Conservation (phyloP, 1,139 yeast species). For the Yamadazyma taylorii region DNA sequence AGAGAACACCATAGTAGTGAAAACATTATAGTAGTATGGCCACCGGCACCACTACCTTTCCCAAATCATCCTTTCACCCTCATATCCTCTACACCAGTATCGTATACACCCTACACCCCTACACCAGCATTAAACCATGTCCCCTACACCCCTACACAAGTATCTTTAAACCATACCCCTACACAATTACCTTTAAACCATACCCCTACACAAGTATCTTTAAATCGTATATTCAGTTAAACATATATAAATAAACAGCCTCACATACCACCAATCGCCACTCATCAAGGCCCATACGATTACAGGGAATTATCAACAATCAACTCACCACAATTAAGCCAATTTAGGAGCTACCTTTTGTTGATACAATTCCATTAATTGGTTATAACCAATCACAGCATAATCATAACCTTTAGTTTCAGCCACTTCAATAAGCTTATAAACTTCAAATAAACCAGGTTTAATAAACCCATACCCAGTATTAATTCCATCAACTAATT, state of each 20-base stretch:
- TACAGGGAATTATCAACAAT: too few relatives aligned
- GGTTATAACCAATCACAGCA: constrained; percentile 16
- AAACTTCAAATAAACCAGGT: constrained; percentile 31
- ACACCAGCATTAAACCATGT: too few relatives aligned
- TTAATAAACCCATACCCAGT: constrained; percentile 20
- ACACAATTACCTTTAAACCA: too few relatives aligned
- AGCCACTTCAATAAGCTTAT: constrained; percentile 31
- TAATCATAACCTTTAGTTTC: constrained; percentile 29
- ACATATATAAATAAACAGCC: constrained; percentile 2
- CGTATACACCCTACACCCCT: too few relatives aligned
- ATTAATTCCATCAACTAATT: constrained; percentile 21
- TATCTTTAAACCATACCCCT: too few relatives aligned
- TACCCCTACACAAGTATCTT: too few relatives aligned
- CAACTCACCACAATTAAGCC: constrained; percentile 5
- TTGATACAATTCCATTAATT: constrained; percentile 9
- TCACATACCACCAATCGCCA: background rate
- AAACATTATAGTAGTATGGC: too few relatives aligned
- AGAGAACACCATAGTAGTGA: too few relatives aligned
- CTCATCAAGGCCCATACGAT: background rate
- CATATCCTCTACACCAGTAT: too few relatives aligned
- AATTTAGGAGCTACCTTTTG: constrained; percentile 9
- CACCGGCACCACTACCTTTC: too few relatives aligned
- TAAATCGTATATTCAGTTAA: constrained; percentile 1
- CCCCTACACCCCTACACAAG: too few relatives aligned
- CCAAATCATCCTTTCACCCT: too few relatives aligned